A percentile compares a stretch with the other conserved stretches of the same genome.
Evolutionary conservation across 1,284 basidiomycete genomes (phyloP).

Genomic region (Schizophyllum amplum): DNA sequence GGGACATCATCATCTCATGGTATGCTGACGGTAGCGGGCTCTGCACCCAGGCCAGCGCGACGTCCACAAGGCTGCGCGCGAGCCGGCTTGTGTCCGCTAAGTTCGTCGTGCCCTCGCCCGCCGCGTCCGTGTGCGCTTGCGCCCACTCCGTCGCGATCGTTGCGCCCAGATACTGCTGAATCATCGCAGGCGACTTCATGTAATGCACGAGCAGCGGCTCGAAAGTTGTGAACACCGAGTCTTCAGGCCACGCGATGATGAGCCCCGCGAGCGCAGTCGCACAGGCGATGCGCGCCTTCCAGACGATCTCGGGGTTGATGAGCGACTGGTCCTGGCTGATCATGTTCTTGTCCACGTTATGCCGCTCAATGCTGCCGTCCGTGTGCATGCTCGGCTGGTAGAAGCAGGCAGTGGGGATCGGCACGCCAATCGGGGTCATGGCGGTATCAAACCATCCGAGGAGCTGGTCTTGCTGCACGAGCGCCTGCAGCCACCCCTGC

Average conservation of each 20-base stretch:
- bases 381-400: conserved; percentile 51
- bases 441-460: conserved; percentile 82
- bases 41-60: conserved; percentile 70
- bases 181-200: conserved; percentile 81
- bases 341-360: conserved; percentile 98
- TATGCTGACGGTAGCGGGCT: conserved; percentile 72
- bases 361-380: conserved; percentile 39
- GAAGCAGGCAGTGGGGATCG: conserved; percentile 71
- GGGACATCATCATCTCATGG: conserved; percentile 84
- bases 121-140: conserved; percentile 34
- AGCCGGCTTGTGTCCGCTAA: conserved; percentile 51
- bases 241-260: conserved; percentile 57
- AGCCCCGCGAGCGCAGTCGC: conserved; percentile 76
- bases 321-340: conserved; percentile 86
- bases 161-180: conserved; percentile 83
- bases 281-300: conserved; percentile 78
- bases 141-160: conserved; percentile 95
- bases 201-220: conserved; percentile 71
- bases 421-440: conserved; percentile 86
- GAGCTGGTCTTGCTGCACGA: conserved; percentile 45
- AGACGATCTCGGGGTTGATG: conserved; percentile 70
- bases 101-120: conserved; percentile 22
- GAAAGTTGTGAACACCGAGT: conserved; percentile 51
- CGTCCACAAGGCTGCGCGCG: conserved; percentile 57
- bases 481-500: conserved; percentile 40